Evolutionary conservation across 148 eudicot genomes (phyloP), one percentile per base, ranked within the genome.

Genomic region (Diospyros lotus): DNA sequence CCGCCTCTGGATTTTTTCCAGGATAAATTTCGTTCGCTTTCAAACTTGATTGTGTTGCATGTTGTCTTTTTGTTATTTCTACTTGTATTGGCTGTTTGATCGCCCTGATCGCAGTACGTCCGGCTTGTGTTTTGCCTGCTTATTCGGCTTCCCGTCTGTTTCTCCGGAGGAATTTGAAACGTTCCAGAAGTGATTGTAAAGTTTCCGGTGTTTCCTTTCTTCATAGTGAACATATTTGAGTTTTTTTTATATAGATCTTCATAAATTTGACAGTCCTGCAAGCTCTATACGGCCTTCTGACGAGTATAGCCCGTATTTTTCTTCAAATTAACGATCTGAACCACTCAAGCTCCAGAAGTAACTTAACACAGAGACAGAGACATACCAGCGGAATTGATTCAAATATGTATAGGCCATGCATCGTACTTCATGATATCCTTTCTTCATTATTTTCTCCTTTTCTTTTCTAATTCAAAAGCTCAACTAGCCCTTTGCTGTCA

Each of bases 141-240:
- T 15, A 56, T 56, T 15, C 17, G 4, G 60, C 18, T 13, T 13
- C 60, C 3, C 17, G 60, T 56, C 60, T 15, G 60, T 56, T 56
- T 56, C 60, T 56, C 15, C 60, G 6, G 6, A 56, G 60, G 60
- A 56, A 56, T 56, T 56, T 56, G 1, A 56, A 56, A 6, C 17
- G 60, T n/a, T 51, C 14, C 10, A 5, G 59, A 53, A 53, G 52
- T 43, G 61, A 52, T 28, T 74, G 2, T 11, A 9, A 41, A 17
- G 28, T 28, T 9, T 53, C 14, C 61, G 38, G 42, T 45, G 45
- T 44, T 42, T 73, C 28, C 28, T 28, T 28, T 64, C 39, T 71
- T 72, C 74, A 10, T 58, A 4, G 53, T 15, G 74, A 44, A 45
- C 6, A 60, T 13, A 69, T 60, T 70, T 70, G 18, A 40, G 41